Evolutionary conservation across 208 protist species (phyloP).

Genomic region (Spongospora subterranea): DNA sequence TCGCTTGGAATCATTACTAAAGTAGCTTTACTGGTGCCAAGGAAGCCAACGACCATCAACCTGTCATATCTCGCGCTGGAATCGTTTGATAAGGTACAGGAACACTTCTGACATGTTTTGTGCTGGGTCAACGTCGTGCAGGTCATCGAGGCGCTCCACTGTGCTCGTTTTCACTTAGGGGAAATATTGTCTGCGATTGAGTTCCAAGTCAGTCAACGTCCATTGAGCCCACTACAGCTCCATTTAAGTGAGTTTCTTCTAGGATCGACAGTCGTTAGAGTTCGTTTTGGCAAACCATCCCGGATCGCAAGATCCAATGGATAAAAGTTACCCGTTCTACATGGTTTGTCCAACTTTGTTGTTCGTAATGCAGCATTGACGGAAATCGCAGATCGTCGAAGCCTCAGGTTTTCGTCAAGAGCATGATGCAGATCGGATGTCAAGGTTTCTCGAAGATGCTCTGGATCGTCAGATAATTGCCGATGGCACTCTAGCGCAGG

Average conservation of each 20-base stretch:
- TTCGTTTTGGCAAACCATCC: conserved; percentile 74
- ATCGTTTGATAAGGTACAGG: conserved; percentile 56
- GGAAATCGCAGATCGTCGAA: neutral
- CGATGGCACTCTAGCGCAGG: conserved; percentile 72
- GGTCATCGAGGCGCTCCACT: neutral
- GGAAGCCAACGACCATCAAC: conserved; percentile 66
- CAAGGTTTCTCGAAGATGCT: conserved; percentile 71
- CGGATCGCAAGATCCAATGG: conserved; percentile 73
- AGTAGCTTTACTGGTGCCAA: conserved; percentile 72
- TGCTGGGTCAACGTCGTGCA: neutral
- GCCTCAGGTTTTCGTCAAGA: neutral
- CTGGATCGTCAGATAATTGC: conserved; percentile 71
- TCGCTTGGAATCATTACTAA: conserved; percentile 92
- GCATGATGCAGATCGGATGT: neutral
- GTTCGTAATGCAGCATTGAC: neutral
- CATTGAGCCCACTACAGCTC: neutral
- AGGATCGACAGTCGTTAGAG: conserved; percentile 83
- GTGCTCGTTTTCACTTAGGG: neutral
- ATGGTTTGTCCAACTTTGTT: conserved; percentile 20
- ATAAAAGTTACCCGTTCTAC: conserved; percentile 36
- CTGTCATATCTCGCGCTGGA: conserved; percentile 58
- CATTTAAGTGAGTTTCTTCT: conserved; percentile 82
- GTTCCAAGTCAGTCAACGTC: conserved; percentile 60
- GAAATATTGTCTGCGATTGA: conserved; percentile 66
- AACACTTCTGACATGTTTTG: neutral